Conservation (phyloP, 2,329 filamentous ascomycete species). For the Claviceps fusiformis region DNA sequence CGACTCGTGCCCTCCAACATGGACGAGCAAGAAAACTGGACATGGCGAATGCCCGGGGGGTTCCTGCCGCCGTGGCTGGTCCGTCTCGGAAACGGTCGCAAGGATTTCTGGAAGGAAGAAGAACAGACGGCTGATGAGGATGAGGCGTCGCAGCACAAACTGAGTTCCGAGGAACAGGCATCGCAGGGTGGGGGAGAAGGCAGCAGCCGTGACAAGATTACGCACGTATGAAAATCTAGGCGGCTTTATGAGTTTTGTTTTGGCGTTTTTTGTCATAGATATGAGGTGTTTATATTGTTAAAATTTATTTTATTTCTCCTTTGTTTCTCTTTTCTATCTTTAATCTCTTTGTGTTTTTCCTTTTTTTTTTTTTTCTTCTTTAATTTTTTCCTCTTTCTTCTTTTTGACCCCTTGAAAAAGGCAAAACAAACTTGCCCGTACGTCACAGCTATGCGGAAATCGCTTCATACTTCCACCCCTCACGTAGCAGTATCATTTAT, state of each 20-base stretch:
- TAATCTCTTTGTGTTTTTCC: no score
- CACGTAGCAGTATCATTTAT: no score
- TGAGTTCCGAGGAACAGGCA: slow-evolving; percentile 9
- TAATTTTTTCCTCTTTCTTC: no score
- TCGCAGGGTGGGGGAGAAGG: slow-evolving; percentile 4
- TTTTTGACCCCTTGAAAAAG: no score
- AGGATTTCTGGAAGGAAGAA: slow-evolving; percentile 52
- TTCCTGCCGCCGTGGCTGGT: slow-evolving; percentile 62
- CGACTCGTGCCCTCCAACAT: slow-evolving; percentile 63
- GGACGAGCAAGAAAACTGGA: slow-evolving; percentile 67
- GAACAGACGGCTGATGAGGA: slow-evolving; percentile 7
- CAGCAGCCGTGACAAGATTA: not conserved
- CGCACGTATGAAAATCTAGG: not conserved
- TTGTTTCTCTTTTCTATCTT: no score
- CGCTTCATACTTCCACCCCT: no score
- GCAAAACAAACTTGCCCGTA: no score
- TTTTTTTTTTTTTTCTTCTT: not conserved
- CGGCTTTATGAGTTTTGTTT: no score
- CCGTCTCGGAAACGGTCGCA: slow-evolving; percentile 51
- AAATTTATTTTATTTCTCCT: no score
- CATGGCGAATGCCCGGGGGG: slow-evolving; percentile 61
- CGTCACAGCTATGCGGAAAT: no score
- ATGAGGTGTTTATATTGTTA: no score
- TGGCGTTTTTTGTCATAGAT: no score
- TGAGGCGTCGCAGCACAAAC: slow-evolving; percentile 6